phyloP scores from a whole-genome alignment of 148 eudicot genomes.

The Vaccinium corymbosum region DNA sequence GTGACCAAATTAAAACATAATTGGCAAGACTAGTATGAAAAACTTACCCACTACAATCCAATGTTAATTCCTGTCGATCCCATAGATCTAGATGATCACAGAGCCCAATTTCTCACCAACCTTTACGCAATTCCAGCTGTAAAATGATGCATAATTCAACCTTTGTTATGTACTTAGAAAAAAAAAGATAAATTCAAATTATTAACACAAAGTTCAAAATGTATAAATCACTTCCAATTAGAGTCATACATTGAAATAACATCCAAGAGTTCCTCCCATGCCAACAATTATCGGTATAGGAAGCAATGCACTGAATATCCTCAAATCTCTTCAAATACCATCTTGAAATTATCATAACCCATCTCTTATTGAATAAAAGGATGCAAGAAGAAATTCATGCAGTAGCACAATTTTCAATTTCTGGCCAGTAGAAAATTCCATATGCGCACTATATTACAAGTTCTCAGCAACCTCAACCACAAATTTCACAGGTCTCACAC shows the following conservation, averaged over 20 bases:
- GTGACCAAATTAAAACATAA: background rate
- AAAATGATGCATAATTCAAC: background rate
- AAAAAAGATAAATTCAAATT: background rate
- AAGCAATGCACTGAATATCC: background rate
- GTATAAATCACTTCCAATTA: background rate
- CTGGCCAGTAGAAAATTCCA: background rate
- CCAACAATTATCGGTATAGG: background rate
- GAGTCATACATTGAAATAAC: background rate
- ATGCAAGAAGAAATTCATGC: background rate
- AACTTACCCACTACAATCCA: background rate
- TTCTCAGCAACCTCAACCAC: background rate
- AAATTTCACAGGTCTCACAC: background rate
- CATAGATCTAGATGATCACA: background rate
- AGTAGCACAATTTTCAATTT: background rate
- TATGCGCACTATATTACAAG: background rate
- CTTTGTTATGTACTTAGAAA: background rate
- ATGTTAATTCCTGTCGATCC: background rate
- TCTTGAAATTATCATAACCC: background rate
- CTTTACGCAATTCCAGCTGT: background rate
- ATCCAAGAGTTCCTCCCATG: background rate
- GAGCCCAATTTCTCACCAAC: background rate
- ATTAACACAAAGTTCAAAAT: background rate
- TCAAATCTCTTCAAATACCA: slow-evolving; percentile 5
- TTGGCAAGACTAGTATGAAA: background rate
- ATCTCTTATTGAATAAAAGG: background rate